Evolutionary conservation across 1,139 yeast species (phyloP).

Genomic region (Dujonia santamariae): DNA sequence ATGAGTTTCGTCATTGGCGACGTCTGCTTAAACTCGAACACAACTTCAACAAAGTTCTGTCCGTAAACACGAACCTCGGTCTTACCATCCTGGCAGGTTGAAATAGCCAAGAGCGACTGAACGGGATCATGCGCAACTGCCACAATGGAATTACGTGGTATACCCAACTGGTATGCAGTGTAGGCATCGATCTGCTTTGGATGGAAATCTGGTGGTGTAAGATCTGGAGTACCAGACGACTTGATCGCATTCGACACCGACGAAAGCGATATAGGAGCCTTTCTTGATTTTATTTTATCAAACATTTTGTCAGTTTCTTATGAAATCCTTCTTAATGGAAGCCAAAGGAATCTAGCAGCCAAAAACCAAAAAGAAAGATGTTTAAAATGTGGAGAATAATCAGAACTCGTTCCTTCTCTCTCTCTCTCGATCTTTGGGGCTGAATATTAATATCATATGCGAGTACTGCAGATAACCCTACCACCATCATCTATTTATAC

Average conservation of each 20-base stretch:
- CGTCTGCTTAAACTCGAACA: conserved; percentile 50
- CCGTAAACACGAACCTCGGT: conserved; percentile 82
- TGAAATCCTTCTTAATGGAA: too few relatives aligned
- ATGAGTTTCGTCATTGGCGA: conserved; percentile 53
- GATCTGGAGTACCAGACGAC: conserved; percentile 39
- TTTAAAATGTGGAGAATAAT: too few relatives aligned
- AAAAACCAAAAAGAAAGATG: too few relatives aligned
- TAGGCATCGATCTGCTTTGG: conserved; percentile 35
- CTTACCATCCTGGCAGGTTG: conserved; percentile 50
- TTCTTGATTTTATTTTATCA: conserved; percentile 41
- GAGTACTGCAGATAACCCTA: too few relatives aligned
- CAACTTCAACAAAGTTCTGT: conserved; percentile 76
- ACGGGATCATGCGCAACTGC: conserved; percentile 83
- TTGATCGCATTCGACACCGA: conserved; percentile 54
- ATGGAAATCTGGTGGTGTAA: conserved; percentile 38
- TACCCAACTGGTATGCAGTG: conserved; percentile 35
- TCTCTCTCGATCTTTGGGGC: too few relatives aligned
- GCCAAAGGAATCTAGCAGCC: too few relatives aligned
- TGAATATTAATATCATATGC: too few relatives aligned
- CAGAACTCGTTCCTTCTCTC: too few relatives aligned
- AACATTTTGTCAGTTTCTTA: too few relatives aligned
- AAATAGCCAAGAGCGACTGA: conserved; percentile 79
- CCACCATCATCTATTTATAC: too few relatives aligned
- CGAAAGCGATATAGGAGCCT: conserved; percentile 46
- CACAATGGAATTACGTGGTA: conserved; percentile 42